Evolutionary conservation across 2,329 filamentous ascomycete genomes (phyloP).

Genomic region (Penicillium sp.): DNA sequence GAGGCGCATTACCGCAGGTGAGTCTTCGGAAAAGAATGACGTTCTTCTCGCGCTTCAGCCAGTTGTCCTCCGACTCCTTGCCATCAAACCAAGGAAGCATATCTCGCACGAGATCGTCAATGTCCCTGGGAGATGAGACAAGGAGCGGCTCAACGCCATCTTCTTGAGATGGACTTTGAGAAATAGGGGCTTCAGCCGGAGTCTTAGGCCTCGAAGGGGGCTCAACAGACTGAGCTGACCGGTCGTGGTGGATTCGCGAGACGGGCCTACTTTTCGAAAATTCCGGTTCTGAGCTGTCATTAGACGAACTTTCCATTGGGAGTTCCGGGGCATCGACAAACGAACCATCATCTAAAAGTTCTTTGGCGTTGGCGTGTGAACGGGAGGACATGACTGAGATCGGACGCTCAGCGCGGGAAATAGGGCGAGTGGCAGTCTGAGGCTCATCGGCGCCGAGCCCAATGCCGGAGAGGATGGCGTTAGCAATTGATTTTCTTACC

Average conservation of each 20-base stretch:
- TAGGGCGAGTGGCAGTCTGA: constrained; percentile 23
- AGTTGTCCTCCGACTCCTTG: constrained; percentile 86
- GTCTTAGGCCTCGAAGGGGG: constrained; percentile 32
- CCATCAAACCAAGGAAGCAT: constrained; percentile 84
- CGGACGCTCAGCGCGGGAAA: constrained; percentile 33
- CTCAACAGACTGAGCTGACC: constrained; percentile 23
- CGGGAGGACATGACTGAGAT: constrained; percentile 32
- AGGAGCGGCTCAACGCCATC: constrained; percentile 75
- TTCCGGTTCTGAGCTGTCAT: constrained; percentile 17
- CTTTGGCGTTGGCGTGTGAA: constrained; percentile 22
- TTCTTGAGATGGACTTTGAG: constrained; percentile 47
- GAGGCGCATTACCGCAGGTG: constrained; percentile 77
- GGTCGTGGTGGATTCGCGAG: constrained; percentile 21
- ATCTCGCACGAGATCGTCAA: constrained; percentile 81
- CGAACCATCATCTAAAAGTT: constrained; percentile 22
- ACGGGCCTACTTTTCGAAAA: constrained; percentile 17
- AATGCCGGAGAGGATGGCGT: constrained; percentile 74
- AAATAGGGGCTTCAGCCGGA: constrained; percentile 10
- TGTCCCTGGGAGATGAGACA: constrained; percentile 77
- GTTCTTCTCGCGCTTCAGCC: constrained; percentile 80
- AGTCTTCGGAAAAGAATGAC: constrained; percentile 73
- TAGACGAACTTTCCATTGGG: background rate
- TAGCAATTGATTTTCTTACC: constrained; percentile 81
- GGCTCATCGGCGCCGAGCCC: constrained; percentile 46
- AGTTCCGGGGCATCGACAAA: background rate